A percentile compares a stretch with the other conserved stretches of the same genome.
phyloP scores from a whole-genome alignment of 2,329 filamentous ascomycete genomes.

The Anisogramma anomala region DNA sequence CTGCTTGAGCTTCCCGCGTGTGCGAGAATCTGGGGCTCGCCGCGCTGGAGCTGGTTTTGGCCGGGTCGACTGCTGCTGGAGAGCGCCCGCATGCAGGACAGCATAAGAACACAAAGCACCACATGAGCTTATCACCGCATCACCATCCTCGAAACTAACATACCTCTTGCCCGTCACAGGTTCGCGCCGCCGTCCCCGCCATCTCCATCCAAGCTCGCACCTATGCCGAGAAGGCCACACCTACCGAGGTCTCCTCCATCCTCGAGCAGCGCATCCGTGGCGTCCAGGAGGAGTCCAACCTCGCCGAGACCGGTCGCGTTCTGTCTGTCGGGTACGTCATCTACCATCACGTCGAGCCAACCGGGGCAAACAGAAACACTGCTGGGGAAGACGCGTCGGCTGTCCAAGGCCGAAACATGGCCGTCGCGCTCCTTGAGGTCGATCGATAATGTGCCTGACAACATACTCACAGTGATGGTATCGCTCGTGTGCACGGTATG shows the following conservation, averaged over 20 bases:
- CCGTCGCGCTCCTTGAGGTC: not conserved
- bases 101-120: slow-evolving; percentile 10
- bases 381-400: not conserved
- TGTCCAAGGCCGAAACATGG: not conserved
- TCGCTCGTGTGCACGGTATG: slow-evolving; percentile 99
- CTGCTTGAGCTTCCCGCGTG: slow-evolving; percentile 27
- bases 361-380: not conserved
- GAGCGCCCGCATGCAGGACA: too few relatives aligned
- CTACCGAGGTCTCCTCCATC: slow-evolving; percentile 98
- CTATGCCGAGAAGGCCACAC: slow-evolving; percentile 93
- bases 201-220: slow-evolving; percentile 63
- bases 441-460: slow-evolving; percentile 19
- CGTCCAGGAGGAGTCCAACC: slow-evolving; percentile 90
- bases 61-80: slow-evolving; percentile 11
- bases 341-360: slow-evolving; percentile 7
- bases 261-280: slow-evolving; percentile 98
- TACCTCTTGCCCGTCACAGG: slow-evolving; percentile 36
- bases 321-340: slow-evolving; percentile 96
- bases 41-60: slow-evolving; percentile 18
- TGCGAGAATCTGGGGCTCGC: slow-evolving; percentile 20
- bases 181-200: slow-evolving; percentile 76
- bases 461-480: slow-evolving; percentile 74
- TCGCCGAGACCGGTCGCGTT: slow-evolving; percentile 97
- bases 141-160: slow-evolving; percentile 20
- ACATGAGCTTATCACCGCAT: slow-evolving; percentile 11